These are phyloP conservation scores for Endoconidiophora laricicola DNA, from an alignment of 2,329 filamentous ascomycete species.

Conservation along the genomic window DNA sequence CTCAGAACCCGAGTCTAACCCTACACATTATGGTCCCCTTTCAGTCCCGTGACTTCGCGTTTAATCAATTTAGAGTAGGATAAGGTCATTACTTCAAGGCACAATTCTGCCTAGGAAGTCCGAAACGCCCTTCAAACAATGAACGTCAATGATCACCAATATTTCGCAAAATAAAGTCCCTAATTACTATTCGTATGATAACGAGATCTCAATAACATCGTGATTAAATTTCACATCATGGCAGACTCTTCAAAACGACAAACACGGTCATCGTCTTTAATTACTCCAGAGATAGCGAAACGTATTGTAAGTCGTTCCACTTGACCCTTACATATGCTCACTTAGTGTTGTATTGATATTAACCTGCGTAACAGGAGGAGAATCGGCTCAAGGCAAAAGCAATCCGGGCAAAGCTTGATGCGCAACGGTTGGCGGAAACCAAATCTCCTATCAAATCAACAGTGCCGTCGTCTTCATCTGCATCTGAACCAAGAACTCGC, in stretches of 20 bases:
- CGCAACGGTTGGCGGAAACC: slow-evolving; percentile 16
- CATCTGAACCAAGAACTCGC: background rate
- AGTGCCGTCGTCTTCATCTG: background rate
- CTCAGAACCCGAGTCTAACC: no score
- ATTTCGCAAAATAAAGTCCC: no score
- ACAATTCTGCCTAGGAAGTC: no score
- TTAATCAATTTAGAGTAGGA: no score
- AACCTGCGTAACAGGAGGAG: slow-evolving; percentile 46
- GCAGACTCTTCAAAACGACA: background rate
- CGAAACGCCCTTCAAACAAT: no score
- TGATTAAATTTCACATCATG: background rate
- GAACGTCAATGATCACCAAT: no score
- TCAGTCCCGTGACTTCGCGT: no score
- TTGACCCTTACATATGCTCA: background rate
- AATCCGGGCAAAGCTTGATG: slow-evolving; percentile 55
- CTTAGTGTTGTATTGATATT: slow-evolving; percentile 7
- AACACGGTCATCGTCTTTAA: slow-evolving; percentile 1
- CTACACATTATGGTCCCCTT: no score
- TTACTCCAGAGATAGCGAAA: slow-evolving; percentile 36
- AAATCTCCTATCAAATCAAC: background rate
- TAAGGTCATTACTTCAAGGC: no score
- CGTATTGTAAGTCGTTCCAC: slow-evolving; percentile 31
- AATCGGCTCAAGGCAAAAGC: slow-evolving; percentile 81
- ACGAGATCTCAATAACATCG: background rate
- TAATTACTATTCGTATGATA: background rate